phyloP scores from a whole-genome alignment of 176 grass and related monocot species.

The Aegilops tauschii region DNA sequence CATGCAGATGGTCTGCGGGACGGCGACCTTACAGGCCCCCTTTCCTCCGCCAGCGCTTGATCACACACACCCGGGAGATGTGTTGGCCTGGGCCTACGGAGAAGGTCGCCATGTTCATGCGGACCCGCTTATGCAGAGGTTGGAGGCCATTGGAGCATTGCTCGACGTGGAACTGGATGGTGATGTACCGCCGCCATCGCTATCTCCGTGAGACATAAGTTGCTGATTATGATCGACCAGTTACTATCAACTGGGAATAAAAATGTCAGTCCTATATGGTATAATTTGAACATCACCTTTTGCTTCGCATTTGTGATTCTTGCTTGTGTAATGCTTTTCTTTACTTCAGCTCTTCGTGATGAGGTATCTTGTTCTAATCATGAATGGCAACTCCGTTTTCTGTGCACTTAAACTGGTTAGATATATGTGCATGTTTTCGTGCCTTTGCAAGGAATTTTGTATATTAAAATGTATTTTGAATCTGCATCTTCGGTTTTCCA shows the following conservation, averaged over 20 bases:
- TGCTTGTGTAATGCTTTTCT: not conserved
- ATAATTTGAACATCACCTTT: not conserved
- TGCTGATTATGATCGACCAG: not conserved
- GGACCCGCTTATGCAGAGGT: not conserved
- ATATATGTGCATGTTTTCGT: too few relatives aligned
- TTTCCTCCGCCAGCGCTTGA: not conserved
- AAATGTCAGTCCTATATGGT: not conserved
- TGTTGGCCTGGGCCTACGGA: not conserved
- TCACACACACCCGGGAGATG: not conserved
- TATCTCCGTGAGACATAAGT: not conserved
- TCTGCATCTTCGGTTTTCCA: not conserved
- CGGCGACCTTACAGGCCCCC: too few relatives aligned
- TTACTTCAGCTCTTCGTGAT: not conserved
- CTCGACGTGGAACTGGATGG: not conserved
- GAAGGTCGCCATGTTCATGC: not conserved
- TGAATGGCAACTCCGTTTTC: not conserved
- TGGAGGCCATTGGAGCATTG: not conserved
- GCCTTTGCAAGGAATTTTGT: too few relatives aligned
- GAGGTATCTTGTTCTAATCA: not conserved
- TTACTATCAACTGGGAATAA: not conserved
- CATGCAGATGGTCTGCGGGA: too few relatives aligned
- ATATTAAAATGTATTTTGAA: not conserved
- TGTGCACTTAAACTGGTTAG: not conserved
- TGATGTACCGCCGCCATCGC: not conserved
- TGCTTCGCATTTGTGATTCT: not conserved